Conservation (phyloP, 2,329 filamentous ascomycete species). For the Diaporthe caulivora region DNA sequence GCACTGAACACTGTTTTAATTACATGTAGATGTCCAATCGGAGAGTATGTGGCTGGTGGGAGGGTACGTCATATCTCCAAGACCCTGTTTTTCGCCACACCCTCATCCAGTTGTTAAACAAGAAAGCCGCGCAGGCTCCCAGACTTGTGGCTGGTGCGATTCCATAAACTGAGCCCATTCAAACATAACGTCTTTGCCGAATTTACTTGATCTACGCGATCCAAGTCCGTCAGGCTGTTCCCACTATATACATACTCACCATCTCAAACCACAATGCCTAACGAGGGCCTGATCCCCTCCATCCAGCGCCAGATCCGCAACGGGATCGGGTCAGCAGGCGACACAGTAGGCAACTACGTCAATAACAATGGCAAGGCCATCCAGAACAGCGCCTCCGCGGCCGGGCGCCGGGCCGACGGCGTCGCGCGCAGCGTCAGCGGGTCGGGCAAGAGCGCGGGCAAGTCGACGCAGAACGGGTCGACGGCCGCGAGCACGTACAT, state of each 20-base stretch:
- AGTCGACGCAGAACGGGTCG: slow-evolving; percentile 16
- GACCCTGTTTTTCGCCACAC: slow-evolving; percentile 30
- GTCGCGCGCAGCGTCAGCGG: slow-evolving; percentile 35
- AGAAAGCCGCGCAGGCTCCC: not conserved
- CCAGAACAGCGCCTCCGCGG: slow-evolving; percentile 28
- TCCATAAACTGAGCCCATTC: not conserved
- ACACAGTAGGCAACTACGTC: slow-evolving; percentile 38
- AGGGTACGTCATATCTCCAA: slow-evolving; percentile 30
- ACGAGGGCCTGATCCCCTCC: slow-evolving; percentile 37
- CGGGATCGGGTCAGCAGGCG: slow-evolving; percentile 33
- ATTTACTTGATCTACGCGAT: not conserved
- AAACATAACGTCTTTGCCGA: not conserved
- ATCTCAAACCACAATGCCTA: slow-evolving; percentile 20
- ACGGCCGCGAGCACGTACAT: slow-evolving; percentile 24
- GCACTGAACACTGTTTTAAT: not conserved
- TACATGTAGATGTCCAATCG: not conserved
- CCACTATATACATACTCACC: not conserved
- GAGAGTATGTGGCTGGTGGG: slow-evolving; percentile 2
- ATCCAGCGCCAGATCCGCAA: slow-evolving; percentile 37
- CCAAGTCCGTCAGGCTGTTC: not conserved
- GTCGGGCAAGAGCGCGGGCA: slow-evolving; percentile 36
- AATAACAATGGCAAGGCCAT: slow-evolving; percentile 37
- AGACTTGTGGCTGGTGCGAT: not conserved
- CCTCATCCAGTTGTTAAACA: not conserved
- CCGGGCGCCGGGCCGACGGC: slow-evolving; percentile 32